These are phyloP conservation scores for Glycyrrhiza uralensis DNA, from an alignment of 306 rosid genomes.

Conservation along the genomic window DNA sequence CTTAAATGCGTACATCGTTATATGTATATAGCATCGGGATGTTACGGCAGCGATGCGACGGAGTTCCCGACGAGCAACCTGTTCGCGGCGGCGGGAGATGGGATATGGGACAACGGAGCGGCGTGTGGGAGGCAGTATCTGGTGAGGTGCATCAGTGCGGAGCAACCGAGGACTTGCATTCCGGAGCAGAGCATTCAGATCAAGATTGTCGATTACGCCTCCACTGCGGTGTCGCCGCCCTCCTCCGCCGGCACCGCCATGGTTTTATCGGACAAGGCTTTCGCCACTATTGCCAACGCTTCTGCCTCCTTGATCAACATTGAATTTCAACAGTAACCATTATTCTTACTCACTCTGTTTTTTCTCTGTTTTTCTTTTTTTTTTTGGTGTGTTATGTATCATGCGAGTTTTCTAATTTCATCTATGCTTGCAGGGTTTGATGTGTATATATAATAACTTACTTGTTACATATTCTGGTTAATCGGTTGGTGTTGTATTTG, in stretches of 20 bases:
- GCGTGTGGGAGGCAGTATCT: conserved; percentile 78
- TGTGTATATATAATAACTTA: no score
- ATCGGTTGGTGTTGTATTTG: no score
- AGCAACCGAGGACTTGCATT: conserved; percentile 45
- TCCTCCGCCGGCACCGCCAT: conserved; percentile 40
- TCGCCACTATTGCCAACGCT: conserved; percentile 44
- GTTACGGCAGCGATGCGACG: conserved; percentile 55
- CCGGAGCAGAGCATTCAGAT: conserved; percentile 53
- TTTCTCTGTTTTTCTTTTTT: not conserved
- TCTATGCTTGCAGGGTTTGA: conserved; percentile 24
- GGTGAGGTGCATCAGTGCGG: conserved; percentile 78
- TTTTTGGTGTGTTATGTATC: not conserved
- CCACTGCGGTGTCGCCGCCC: not conserved
- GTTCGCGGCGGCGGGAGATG: conserved; percentile 75
- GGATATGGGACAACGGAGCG: conserved; percentile 91
- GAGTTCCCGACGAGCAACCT: conserved; percentile 69
- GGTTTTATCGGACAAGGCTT: conserved; percentile 58
- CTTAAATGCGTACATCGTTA: no score
- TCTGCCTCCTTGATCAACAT: conserved; percentile 40
- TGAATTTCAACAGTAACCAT: conserved; percentile 82
- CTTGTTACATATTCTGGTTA: no score
- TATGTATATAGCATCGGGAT: conserved; percentile 44
- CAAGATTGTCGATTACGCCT: conserved; percentile 52
- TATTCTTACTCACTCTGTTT: not conserved
- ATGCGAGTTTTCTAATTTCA: not conserved